Evolutionary conservation across 2,329 filamentous ascomycete genomes (phyloP), one percentile per base, ranked within the genome.

Genomic region (Xylogone sp.): DNA sequence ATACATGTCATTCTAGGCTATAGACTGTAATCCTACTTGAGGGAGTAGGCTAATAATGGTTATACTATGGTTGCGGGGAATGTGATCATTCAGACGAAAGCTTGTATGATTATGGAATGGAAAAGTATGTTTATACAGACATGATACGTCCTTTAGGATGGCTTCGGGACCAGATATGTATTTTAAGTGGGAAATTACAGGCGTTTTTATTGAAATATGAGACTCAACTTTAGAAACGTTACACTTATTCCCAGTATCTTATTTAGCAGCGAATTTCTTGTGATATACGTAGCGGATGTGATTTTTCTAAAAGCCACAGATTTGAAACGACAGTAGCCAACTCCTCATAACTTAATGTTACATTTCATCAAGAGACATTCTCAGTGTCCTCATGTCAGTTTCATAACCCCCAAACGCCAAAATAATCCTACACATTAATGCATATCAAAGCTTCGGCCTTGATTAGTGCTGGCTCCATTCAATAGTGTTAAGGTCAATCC

Each of bases 381-480:
- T 6, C 24, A 10, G 10, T 27, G 24, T 10, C 24, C 10, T 16
- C n/a, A 39, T 39, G n/a, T 7, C 34, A 16, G 34, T 9, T 13
- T 16, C 34, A 18, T 18, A 39, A 39, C 34, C 5, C 34, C 34
- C 6, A 39, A 39, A 39, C 34, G 5, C 34, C 34, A 16, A 39
- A 39, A 5, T 39, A 39, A 39, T 39, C 34, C 34, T 39, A 39
- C 34, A 39, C n/a, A 39, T 39, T 16, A 5, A 7, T 9, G 34
- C n/a, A 39, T 39, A 39, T 39, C n/a, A 5, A 7, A 39, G 34
- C n/a, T 16, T 5, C 5, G n/a, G 5, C n/a, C 34, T 7, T 16
- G n/a, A 9, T 57, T 76, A 97, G 71, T 99, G 94, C 75, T 97
- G 92, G 68, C 88, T 96, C 94, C 94, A 99, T 73, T 99, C 87